phyloP scores from a whole-genome alignment of 306 rosid genomes.

The Vachellia pachyceras region DNA sequence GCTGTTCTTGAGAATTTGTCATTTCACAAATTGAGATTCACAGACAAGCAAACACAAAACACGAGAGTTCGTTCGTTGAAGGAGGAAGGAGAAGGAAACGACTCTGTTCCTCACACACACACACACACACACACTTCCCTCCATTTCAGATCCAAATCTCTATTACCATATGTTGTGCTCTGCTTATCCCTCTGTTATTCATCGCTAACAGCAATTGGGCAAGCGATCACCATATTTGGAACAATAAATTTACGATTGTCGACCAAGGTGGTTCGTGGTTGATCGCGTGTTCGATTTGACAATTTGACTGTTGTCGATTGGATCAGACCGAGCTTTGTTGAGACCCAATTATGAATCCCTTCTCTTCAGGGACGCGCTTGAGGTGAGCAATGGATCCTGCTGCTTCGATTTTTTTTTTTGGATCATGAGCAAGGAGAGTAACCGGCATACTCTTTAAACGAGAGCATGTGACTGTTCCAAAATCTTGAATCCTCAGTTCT shows the following conservation, averaged over 20 bases:
- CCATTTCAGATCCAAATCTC: conserved; percentile 75
- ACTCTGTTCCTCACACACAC: conserved; percentile 23
- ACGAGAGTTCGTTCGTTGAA: too few species aligned
- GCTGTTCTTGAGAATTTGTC: conserved; percentile 7
- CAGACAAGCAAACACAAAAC: conserved; percentile 3
- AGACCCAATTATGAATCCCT: conserved; percentile 86
- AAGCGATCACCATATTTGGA: conserved; percentile 52
- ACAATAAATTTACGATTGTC: conserved; percentile 24
- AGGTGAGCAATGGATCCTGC: conserved; percentile 59
- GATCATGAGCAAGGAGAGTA: conserved; percentile 41
- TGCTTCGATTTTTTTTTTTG: conserved; percentile 30
- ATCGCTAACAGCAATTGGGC: conserved; percentile 53
- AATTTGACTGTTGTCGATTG: conserved; percentile 33
- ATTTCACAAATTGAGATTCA: conserved; percentile 14
- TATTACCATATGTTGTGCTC: conserved; percentile 4
- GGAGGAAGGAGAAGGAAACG: conserved; percentile 27
- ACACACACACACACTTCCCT: conserved; percentile 39
- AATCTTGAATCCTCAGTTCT: conserved; percentile 16
- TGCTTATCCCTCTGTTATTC: conserved; percentile 35
- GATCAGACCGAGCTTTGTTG: conserved; percentile 64
- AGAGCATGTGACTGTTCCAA: not conserved
- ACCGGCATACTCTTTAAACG: not conserved
- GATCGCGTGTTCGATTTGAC: conserved; percentile 36
- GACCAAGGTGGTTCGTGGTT: conserved; percentile 31
- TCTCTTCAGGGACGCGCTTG: conserved; percentile 97